Conservation (phyloP, 352 stramenopile genomes). For the Peronospora belbahrii region DNA sequence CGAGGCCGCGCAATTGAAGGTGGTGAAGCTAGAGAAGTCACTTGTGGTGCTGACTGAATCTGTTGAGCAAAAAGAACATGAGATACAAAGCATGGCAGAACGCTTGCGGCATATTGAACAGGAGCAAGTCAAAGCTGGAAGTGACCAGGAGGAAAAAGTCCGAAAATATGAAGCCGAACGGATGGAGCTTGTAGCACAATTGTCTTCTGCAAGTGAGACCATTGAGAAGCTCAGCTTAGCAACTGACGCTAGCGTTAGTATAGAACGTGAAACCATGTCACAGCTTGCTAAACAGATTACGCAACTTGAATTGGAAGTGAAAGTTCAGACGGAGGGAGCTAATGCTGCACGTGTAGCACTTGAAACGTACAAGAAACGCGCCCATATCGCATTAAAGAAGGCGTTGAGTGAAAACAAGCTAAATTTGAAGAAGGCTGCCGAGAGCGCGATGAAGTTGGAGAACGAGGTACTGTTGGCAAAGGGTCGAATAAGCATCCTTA, state of each 20-base stretch:
- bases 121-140: constrained; percentile 13
- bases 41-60: constrained; percentile 8
- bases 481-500: constrained; percentile 25
- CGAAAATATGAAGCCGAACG: constrained; percentile 16
- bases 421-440: constrained; percentile 42
- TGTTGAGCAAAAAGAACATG: constrained; percentile 22
- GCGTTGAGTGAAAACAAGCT: constrained; percentile 54
- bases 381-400: constrained; percentile 70
- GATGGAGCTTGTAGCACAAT: constrained; percentile 23
- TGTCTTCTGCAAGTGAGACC: constrained; percentile 25
- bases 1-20: constrained; percentile 13
- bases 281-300: constrained; percentile 24
- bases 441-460: constrained; percentile 40
- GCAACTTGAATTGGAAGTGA: constrained; percentile 28
- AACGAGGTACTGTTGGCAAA: constrained; percentile 36
- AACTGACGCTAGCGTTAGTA: constrained; percentile 7
- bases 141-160: constrained; percentile 4
- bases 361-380: constrained; percentile 76
- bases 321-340: constrained; percentile 44
- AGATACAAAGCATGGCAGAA: constrained; percentile 10
- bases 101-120: constrained; percentile 7
- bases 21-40: constrained; percentile 22
- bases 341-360: constrained; percentile 45
- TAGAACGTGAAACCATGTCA: constrained; percentile 13
- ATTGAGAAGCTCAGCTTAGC: constrained; percentile 28